These are phyloP conservation scores for Debaryomyces udenii DNA, from an alignment of 1,139 yeast species.

Conservation along the genomic window DNA sequence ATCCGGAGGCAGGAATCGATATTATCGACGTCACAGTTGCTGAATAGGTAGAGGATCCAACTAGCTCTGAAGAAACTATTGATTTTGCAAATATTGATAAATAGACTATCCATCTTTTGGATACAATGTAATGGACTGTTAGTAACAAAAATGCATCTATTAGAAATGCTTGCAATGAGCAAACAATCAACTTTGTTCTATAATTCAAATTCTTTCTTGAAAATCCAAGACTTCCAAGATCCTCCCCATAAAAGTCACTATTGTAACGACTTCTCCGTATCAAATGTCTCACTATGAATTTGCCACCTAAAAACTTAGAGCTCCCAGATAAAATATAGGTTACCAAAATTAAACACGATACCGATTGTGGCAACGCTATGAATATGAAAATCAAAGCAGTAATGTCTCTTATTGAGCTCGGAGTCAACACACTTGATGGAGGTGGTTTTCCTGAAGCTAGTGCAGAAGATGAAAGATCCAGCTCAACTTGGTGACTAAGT, in stretches of 20 bases:
- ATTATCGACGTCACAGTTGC: conserved; percentile 26
- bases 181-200: conserved; percentile 22
- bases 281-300: conserved; percentile 37
- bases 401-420: conserved; percentile 45
- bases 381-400: conserved; percentile 46
- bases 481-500: conserved; percentile 9
- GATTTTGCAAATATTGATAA: conserved; percentile 51
- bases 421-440: conserved; percentile 24
- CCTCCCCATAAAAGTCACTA: conserved; percentile 2
- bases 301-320: conserved; percentile 45
- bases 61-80: conserved; percentile 51
- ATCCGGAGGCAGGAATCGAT: conserved; percentile 18
- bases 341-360: conserved; percentile 40
- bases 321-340: conserved; percentile 47
- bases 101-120: conserved; percentile 39
- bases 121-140: conserved; percentile 33
- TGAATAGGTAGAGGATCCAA: conserved; percentile 37
- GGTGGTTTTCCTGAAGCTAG: conserved; percentile 2
- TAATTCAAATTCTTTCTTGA: conserved; percentile 19
- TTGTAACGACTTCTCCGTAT: conserved; percentile 1
- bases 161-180: conserved; percentile 26
- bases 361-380: conserved; percentile 43
- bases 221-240: conserved; percentile 5
- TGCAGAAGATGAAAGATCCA: conserved; percentile 3
- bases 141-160: conserved; percentile 36